Conservation (phyloP, 371 early-diverging fungal species). For the Mucor sp. region DNA sequence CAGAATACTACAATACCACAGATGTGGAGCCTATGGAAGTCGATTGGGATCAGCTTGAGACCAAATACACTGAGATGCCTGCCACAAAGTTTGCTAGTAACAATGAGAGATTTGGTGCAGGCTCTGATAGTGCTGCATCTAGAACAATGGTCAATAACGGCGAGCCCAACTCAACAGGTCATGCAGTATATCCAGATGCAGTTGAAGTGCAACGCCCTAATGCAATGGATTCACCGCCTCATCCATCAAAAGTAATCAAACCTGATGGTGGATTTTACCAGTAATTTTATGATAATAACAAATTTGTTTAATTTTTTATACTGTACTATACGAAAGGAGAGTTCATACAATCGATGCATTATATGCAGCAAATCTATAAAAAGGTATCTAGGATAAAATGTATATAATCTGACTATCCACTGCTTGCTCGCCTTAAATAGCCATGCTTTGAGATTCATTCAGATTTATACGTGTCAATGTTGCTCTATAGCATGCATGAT, state of each 20-base stretch:
- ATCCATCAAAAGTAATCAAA: not conserved
- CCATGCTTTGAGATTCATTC: no score
- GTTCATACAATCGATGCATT: no score
- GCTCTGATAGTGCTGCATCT: not conserved
- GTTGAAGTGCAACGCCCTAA: not conserved
- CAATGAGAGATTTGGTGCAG: not conserved
- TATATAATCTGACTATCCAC: no score
- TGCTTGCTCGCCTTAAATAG: no score
- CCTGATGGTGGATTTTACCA: conserved; percentile 1
- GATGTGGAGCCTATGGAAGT: conserved; percentile 1
- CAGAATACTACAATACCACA: not conserved
- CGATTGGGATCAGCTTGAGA: conserved; percentile 12
- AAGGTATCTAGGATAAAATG: no score
- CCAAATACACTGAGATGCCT: conserved; percentile 2
- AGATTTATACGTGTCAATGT: no score
- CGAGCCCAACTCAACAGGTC: not conserved
- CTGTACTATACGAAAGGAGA: not conserved
- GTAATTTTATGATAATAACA: not conserved
- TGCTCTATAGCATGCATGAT: no score
- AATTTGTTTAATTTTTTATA: not conserved
- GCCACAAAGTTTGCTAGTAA: not conserved
- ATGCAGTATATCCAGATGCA: not conserved
- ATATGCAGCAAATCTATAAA: no score
- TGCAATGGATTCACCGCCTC: not conserved
- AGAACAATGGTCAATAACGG: not conserved